Conservation (phyloP, 495 filamentous ascomycete genomes). For the Paragyromitra xinjiangensis region DNA sequence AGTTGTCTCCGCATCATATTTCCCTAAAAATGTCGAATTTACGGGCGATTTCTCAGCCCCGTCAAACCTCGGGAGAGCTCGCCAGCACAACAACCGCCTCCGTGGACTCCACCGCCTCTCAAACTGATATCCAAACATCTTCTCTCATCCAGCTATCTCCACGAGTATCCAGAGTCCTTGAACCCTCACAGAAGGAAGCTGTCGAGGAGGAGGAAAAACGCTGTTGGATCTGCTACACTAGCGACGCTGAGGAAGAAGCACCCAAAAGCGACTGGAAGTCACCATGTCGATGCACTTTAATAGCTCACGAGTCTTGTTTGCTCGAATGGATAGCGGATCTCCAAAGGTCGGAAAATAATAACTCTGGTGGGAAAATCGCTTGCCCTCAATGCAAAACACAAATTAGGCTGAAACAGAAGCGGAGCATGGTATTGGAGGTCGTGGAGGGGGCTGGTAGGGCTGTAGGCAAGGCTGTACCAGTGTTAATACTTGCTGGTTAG, state of each 20-base stretch:
- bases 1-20: constrained; percentile 20
- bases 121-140: constrained; percentile 48
- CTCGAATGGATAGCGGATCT: constrained; percentile 88
- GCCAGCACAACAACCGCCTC: constrained; percentile 22
- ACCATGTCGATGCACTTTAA: constrained; percentile 87
- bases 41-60: constrained; percentile 42
- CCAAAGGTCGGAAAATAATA: constrained; percentile 69
- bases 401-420: constrained; percentile 67
- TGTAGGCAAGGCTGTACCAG: constrained; percentile 53
- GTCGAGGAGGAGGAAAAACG: constrained; percentile 59
- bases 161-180: constrained; percentile 28
- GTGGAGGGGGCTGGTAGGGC: constrained; percentile 51
- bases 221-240: constrained; percentile 91
- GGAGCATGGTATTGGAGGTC: constrained; percentile 55
- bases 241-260: constrained; percentile 79
- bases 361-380: constrained; percentile 64
- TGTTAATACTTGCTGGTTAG: constrained; percentile 53
- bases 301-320: constrained; percentile 89
- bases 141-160: constrained; percentile 50
- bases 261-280: constrained; percentile 77
- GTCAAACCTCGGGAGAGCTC: constrained; percentile 38
- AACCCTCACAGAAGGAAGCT: constrained; percentile 25
- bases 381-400: constrained; percentile 90
- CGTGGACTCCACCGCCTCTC: constrained; percentile 40
- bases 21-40: constrained; percentile 43